A percentile compares a stretch with the other conserved stretches of the same genome.
phyloP scores from a whole-genome alignment of 176 grass and related monocot genomes.

The Juncus effusus region DNA sequence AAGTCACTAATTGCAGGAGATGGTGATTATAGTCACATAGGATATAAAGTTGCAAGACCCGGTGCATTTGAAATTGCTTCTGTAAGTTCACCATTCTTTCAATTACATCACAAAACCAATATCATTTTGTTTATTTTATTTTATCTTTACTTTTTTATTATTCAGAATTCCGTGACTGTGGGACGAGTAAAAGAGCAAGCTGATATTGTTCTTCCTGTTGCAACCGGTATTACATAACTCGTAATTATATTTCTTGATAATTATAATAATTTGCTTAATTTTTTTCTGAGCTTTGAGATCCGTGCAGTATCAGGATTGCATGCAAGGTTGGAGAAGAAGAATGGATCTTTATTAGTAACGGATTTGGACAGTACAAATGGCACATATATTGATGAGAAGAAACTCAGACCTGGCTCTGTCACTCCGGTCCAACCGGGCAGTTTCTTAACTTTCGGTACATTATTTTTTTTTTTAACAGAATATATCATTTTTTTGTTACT shows the following conservation, averaged over 20 bases:
- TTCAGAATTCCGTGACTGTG: conserved; percentile 50
- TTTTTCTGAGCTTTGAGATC: not conserved
- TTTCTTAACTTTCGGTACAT: conserved; percentile 41
- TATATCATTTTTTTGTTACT: not conserved
- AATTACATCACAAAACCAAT: not conserved
- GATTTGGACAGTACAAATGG: conserved; percentile 91
- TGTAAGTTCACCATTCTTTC: conserved; percentile 30
- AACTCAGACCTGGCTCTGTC: conserved; percentile 42
- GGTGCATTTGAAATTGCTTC: conserved; percentile 63
- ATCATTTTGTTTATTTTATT: not conserved
- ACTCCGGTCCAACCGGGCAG: conserved; percentile 37
- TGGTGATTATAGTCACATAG: conserved; percentile 65
- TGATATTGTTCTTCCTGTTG: conserved; percentile 67
- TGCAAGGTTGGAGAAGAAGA: conserved; percentile 63
- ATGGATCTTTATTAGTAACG: conserved; percentile 50
- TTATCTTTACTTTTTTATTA: not conserved
- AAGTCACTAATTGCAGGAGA: conserved; percentile 43
- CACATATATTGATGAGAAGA: conserved; percentile 67
- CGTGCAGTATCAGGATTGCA: conserved; percentile 58
- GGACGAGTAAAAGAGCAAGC: conserved; percentile 58
- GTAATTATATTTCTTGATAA: too few species aligned
- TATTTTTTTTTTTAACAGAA: not conserved
- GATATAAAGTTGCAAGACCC: conserved; percentile 59
- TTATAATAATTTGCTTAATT: not conserved
- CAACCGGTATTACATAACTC: conserved; percentile 39